Evolutionary conservation across 257 asterid genomes (phyloP).

Genomic region (Misopates orontium): DNA sequence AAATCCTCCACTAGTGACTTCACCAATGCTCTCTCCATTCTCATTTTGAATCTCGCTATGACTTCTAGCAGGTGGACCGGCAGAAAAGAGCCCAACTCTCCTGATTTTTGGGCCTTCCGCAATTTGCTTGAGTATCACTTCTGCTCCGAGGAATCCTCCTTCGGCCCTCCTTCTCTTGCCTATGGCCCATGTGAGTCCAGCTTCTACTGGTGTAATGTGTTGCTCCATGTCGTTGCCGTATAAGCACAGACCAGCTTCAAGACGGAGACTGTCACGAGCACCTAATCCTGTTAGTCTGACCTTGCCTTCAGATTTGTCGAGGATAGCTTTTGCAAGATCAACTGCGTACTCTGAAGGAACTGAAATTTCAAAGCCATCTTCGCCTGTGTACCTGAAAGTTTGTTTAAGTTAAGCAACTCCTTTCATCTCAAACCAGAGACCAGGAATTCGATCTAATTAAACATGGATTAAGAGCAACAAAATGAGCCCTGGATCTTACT

Average conservation of each 20-base stretch:
- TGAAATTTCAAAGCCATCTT: conserved; percentile 98
- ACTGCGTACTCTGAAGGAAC: conserved; percentile 88
- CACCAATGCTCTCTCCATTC: conserved; percentile 81
- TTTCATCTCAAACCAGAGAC: too few species aligned
- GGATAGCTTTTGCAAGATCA: conserved; percentile 89
- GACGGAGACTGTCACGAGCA: conserved; percentile 97
- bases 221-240: conserved; percentile 98
- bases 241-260: conserved; percentile 92
- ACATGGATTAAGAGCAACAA: too few species aligned
- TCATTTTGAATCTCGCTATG: conserved; percentile 91
- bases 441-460: too few species aligned
- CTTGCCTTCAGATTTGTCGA: conserved; percentile 91
- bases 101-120: conserved; percentile 77
- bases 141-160: conserved; percentile 95
- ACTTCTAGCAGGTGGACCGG: conserved; percentile 92
- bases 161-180: conserved; percentile 97
- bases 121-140: conserved; percentile 81
- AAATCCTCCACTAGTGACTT: conserved; percentile 94
- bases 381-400: conserved; percentile 86
- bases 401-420: not conserved
- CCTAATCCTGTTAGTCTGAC: conserved; percentile 83
- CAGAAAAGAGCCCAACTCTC: conserved; percentile 78
- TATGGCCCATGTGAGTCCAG: conserved; percentile 97
- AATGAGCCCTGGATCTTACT: too few species aligned
- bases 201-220: conserved; percentile 89